A percentile compares a stretch with the other conserved stretches of the same genome.
Conservation (phyloP, 768 basidiomycete genomes). For the Pulveroboletus sp. region DNA sequence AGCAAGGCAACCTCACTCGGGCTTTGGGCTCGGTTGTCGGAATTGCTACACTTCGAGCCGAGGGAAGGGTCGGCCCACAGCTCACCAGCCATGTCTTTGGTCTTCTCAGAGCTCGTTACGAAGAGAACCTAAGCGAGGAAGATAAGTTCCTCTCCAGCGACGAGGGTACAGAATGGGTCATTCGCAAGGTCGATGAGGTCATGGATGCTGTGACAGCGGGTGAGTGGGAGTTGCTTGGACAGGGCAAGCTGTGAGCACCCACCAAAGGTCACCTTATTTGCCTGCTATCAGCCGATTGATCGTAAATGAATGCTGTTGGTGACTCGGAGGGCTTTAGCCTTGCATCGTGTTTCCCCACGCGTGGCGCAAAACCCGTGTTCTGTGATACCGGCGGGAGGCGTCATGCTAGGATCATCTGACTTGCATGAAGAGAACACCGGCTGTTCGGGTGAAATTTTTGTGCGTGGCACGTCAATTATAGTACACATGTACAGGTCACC, state of each 20-base stretch:
- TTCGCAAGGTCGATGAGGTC: slow-evolving; percentile 77
- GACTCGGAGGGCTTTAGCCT: slow-evolving; percentile 13
- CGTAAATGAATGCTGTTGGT: slow-evolving; percentile 17
- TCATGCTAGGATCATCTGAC: slow-evolving; percentile 16
- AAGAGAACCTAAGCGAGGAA: slow-evolving; percentile 56
- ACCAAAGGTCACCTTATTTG: slow-evolving; percentile 20
- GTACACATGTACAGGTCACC: slow-evolving; percentile 29
- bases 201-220: slow-evolving; percentile 63
- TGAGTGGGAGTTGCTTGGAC: slow-evolving; percentile 36
- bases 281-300: slow-evolving; percentile 31
- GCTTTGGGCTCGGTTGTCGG: slow-evolving; percentile 81
- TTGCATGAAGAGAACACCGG: slow-evolving; percentile 16
- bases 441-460: slow-evolving; percentile 18
- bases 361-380: slow-evolving; percentile 29
- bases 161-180: slow-evolving; percentile 85
- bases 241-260: slow-evolving; percentile 56
- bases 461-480: slow-evolving; percentile 29
- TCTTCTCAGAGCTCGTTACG: slow-evolving; percentile 74
- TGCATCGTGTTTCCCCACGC: slow-evolving; percentile 33
- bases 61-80: slow-evolving; percentile 81
- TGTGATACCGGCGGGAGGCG: slow-evolving; percentile 16
- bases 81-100: slow-evolving; percentile 87
- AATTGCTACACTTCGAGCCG: slow-evolving; percentile 79
- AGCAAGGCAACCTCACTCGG: slow-evolving; percentile 83
- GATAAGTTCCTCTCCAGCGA: slow-evolving; percentile 80